Evolutionary conservation across 345 rosid genomes (phyloP), one percentile per base, ranked within the genome.

Genomic region (Corymbia maculata): DNA sequence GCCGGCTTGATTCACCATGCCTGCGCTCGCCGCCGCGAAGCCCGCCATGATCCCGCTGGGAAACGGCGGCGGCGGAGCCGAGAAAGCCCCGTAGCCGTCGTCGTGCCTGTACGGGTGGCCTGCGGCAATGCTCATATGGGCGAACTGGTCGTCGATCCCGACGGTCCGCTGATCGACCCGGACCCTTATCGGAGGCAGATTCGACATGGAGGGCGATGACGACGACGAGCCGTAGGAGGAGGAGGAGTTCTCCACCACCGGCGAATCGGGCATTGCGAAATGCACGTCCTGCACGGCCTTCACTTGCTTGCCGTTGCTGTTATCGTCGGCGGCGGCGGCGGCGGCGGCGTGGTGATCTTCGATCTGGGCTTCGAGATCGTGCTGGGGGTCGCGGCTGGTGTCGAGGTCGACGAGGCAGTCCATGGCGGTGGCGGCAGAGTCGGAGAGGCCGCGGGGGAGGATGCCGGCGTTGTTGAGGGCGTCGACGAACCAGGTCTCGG

Each of bases 401-500:
- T 57, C 90, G 85, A 95, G 95, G 93, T 92, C 93, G 86, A 95
- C 87, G 53, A 97, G 91, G 85, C 91, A 91, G 8, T 90, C 93
- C 86, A 93, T 87, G 79, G 96, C 89, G 28, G 94, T 42, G 13
- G 49, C 94, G 7, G n/a, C 94, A 44, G 98, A 93, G 87, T 97
- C 97, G 1, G 98, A 96, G 50, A 91, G 80, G 52, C 95, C 94
- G 17, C 96, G 92, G 47, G 97, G 97, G 66, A 97, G 91, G 80
- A 96, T 86, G 14, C 94, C 92, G 0, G 97, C 90, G 32, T 94
- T 95, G 88, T 96, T 97, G 86, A 96, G 94, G 22, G 97, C 98
- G 88, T 97, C 98, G 7, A 96, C 94, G 86, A 97, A 95, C 99
- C 98, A 97, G 0, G 95, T 93, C 79, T 97, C 97, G 4, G 96